These are phyloP conservation scores for Saturnispora silvae DNA, from an alignment of 805 yeast species.

Conservation along the genomic window DNA sequence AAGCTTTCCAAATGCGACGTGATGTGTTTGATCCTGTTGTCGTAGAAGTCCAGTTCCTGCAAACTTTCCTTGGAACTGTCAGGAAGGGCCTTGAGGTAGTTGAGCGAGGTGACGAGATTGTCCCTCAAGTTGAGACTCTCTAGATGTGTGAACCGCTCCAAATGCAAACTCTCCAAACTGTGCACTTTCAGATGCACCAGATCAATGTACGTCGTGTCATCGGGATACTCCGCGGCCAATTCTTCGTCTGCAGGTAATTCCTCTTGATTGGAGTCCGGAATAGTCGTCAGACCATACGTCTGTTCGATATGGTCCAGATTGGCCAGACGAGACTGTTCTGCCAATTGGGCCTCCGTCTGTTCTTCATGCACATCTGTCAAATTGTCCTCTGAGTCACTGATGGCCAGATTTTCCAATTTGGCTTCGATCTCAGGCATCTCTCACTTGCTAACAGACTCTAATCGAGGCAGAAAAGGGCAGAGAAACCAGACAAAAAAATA, in stretches of 20 bases:
- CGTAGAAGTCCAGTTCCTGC: conserved; percentile 81
- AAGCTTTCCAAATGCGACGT: conserved; percentile 58
- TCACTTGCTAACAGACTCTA: no score
- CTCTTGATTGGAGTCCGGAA: conserved; percentile 37
- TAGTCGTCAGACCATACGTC: conserved; percentile 22
- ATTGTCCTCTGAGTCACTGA: conserved; percentile 7
- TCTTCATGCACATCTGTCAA: conserved; percentile 12
- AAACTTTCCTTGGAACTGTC: conserved; percentile 36
- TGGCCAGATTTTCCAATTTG: not conserved
- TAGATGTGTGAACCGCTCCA: conserved; percentile 46
- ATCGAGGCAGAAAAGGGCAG: no score
- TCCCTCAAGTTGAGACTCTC: conserved; percentile 68
- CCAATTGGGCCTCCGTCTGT: conserved; percentile 2
- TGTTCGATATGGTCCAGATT: conserved; percentile 15
- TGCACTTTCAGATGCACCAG: conserved; percentile 60
- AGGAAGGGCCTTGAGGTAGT: conserved; percentile 49
- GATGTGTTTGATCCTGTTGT: conserved; percentile 82
- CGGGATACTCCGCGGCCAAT: conserved; percentile 43
- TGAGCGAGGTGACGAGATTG: conserved; percentile 65
- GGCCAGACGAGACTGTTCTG: conserved; percentile 5
- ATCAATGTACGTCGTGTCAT: conserved; percentile 52
- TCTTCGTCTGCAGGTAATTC: conserved; percentile 60
- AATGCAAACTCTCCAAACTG: conserved; percentile 49
- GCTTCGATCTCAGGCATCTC: not conserved
- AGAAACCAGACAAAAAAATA: no score